Evolutionary conservation across 345 rosid species (phyloP), one percentile per base, ranked within the genome.

Genomic region (Pelargonium nanum): DNA sequence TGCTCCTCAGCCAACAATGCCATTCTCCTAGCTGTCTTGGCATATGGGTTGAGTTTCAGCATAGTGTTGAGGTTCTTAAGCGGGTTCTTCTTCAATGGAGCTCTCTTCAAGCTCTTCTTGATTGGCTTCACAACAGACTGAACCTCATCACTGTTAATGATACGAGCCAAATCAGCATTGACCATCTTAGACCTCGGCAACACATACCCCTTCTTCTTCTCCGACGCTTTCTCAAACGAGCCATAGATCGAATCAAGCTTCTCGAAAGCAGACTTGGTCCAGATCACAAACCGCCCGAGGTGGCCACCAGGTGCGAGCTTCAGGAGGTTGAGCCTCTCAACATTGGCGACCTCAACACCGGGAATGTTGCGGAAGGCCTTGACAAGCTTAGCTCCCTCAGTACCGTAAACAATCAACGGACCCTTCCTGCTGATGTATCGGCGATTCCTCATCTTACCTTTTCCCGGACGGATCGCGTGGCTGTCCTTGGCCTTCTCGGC

Each of bases 251-350:
- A 75, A 26, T 93, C 99, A 7, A 93, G 85, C 81, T 85, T 93
- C 74, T 93, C 99, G 9, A 89, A 80, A n/a, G 97, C 99, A 1
- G 92, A 81, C 60, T 85, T 89, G 6, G 99, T 90, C 99, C 99
- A 93, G 57, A 93, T 83, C 20, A 93, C 85, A 61, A 93, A 87
- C 61, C 99, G 67, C 16, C 99, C 99, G 1, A 93, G 80, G 64
- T 93, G 99, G 17, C 99, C 99, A 68, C 99, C 99, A 5, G 99
- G 99, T 21, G 99, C 97, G 4, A 93, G 74, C 72, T 87, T 93
- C 76, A 89, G 66, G 56, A 93, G 72, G 53, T 83, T 89, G 30
- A 93, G 81, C 58, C 99, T 77, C 62, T 89, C 95, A 1, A 89
- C 95, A 32, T 88, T 91, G 22, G 85, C 88, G 1, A 93, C 77